Evolutionary conservation across 352 stramenopile genomes (phyloP).

Genomic region (Phytopythium sindhum): DNA sequence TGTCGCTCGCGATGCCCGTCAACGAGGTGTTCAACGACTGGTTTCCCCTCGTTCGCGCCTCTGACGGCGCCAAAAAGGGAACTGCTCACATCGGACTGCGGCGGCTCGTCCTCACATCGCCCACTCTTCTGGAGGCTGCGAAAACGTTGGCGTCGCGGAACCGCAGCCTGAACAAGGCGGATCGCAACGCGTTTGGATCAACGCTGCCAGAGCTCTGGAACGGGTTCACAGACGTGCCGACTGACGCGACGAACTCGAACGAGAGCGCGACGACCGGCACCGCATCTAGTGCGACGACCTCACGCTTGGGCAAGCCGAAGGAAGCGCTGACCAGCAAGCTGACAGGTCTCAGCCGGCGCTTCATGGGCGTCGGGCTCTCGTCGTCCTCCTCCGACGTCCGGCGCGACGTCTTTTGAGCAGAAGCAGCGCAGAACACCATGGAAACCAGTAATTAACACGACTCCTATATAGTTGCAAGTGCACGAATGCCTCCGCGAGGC

Average conservation of each 20-base stretch:
- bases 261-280: slow-evolving; percentile 17
- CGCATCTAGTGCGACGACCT: background rate
- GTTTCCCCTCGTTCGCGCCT: slow-evolving; percentile 56
- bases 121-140: slow-evolving; percentile 38
- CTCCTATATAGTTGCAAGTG: background rate
- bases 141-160: slow-evolving; percentile 37
- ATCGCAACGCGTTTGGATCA: slow-evolving; percentile 37
- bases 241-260: slow-evolving; percentile 20
- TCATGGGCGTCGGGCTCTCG: slow-evolving; percentile 54
- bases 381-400: slow-evolving; percentile 30
- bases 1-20: slow-evolving; percentile 57
- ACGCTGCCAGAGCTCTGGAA: slow-evolving; percentile 61
- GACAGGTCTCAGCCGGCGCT: slow-evolving; percentile 42
- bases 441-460: slow-evolving; percentile 4
- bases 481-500: no score
- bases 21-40: slow-evolving; percentile 69
- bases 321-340: slow-evolving; percentile 57
- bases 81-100: slow-evolving; percentile 44
- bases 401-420: slow-evolving; percentile 60
- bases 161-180: slow-evolving; percentile 40
- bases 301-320: background rate
- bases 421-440: background rate
- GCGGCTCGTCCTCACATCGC: slow-evolving; percentile 54
- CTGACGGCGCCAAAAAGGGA: slow-evolving; percentile 54
- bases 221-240: slow-evolving; percentile 40